phyloP scores from a whole-genome alignment of 2,329 filamentous ascomycete species.

The Ophiostoma novo-ulmi region DNA sequence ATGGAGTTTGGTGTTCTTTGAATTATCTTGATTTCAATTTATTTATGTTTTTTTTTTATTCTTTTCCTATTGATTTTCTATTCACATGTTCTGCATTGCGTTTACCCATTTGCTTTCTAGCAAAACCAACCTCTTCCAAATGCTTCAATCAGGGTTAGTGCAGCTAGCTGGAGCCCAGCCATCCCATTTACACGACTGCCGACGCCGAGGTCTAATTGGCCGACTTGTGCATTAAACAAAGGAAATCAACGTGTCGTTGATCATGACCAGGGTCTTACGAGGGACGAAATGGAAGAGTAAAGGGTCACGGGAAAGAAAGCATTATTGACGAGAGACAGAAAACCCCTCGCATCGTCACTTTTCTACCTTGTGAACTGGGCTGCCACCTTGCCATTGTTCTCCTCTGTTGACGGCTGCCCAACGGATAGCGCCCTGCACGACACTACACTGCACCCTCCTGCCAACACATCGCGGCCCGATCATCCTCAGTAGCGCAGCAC shows the following conservation, averaged over 20 bases:
- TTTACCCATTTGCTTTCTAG: not conserved
- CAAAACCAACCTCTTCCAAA: conserved; percentile 2
- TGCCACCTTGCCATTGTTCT: not conserved
- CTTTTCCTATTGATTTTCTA: not conserved
- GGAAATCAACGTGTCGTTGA: not conserved
- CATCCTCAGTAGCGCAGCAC: not conserved
- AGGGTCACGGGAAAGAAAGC: not conserved
- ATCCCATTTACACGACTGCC: not conserved
- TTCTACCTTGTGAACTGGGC: not conserved
- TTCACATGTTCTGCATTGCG: not conserved
- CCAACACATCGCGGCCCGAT: conserved; percentile 11
- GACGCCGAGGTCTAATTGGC: not conserved
- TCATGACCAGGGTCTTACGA: not conserved
- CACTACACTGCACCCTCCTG: not conserved
- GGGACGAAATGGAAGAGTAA: not conserved
- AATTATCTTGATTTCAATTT: not conserved
- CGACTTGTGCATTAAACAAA: not conserved
- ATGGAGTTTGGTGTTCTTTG: not conserved
- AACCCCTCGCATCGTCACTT: not conserved
- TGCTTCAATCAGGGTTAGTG: not conserved
- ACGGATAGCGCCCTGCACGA: not conserved
- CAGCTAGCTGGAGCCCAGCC: not conserved
- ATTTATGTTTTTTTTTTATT: not conserved
- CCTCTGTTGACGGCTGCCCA: conserved; percentile 5
- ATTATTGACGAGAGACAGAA: not conserved